phyloP scores from a whole-genome alignment of 2,329 filamentous ascomycete species.

The Lachnellula arida region DNA sequence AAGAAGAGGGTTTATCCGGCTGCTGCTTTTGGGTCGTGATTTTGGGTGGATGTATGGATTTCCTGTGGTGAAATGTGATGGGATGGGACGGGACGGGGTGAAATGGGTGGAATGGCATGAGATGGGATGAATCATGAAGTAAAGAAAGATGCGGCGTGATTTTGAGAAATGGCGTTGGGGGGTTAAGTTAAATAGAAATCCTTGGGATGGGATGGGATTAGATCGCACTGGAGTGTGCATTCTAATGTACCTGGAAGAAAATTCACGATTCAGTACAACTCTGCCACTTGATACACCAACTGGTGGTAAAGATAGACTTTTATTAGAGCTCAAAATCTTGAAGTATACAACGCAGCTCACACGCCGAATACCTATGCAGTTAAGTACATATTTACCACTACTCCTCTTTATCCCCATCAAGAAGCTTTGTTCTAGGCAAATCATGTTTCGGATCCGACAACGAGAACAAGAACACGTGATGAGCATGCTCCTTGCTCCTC shows the following conservation, averaged over 20 bases:
- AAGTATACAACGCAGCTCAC: not conserved
- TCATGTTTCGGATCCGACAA: conserved; percentile 19
- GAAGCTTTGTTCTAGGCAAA: conserved; percentile 3
- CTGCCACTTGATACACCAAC: not conserved
- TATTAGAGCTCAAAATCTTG: not conserved
- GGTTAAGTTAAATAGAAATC: too few species aligned
- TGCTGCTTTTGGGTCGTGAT: conserved; percentile 49
- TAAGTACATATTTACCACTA: not conserved
- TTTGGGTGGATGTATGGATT: too few species aligned
- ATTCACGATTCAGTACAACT: too few species aligned
- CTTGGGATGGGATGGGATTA: too few species aligned
- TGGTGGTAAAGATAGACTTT: not conserved
- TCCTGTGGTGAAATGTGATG: too few species aligned
- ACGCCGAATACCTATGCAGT: not conserved
- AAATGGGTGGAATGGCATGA: too few species aligned
- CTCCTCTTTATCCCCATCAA: conserved; percentile 1
- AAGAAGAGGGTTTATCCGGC: conserved; percentile 57
- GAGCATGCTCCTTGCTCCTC: conserved; percentile 16
- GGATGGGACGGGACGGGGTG: too few species aligned
- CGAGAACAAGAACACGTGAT: conserved; percentile 28
- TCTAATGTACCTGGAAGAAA: too few species aligned
- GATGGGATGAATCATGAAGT: too few species aligned
- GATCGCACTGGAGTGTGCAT: too few species aligned
- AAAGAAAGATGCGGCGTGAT: too few species aligned
- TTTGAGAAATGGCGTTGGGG: too few species aligned